Evolutionary conservation across 225 moss, liverwort and hornwort genomes (phyloP).

Genomic region (Rhytidiadelphus loreus): DNA sequence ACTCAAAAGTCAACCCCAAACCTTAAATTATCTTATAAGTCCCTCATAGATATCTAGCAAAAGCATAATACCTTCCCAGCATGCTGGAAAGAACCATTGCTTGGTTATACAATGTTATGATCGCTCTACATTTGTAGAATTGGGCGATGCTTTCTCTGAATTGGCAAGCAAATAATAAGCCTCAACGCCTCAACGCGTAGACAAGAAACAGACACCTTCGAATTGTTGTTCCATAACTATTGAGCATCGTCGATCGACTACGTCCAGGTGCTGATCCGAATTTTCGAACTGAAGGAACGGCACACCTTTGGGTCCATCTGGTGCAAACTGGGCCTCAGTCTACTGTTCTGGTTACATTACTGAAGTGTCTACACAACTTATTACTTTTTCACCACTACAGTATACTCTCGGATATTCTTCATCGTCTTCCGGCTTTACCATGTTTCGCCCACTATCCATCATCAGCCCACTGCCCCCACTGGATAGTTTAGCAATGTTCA

Average conservation of each 20-base stretch:
- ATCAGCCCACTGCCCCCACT: not conserved
- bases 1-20: not conserved
- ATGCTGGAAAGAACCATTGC: not conserved
- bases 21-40: not conserved
- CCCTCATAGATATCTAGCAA: not conserved
- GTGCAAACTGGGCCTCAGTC: not conserved
- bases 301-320: not conserved
- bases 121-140: not conserved
- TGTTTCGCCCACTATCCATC: not conserved
- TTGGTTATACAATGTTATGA: not conserved
- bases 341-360: not conserved
- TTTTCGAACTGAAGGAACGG: not conserved
- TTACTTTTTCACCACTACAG: not conserved
- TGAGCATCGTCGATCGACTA: not conserved
- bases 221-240: not conserved
- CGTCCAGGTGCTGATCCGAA: not conserved
- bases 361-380: not conserved
- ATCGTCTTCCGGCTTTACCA: not conserved
- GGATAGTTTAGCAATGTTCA: not conserved
- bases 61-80: not conserved
- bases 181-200: not conserved
- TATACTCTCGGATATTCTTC: not conserved
- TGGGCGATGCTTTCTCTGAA: not conserved
- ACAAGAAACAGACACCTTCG: not conserved
- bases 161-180: not conserved